Base-by-base conservation (phyloP, 179 eudicot species). In the Spinacia oleracea region DNA sequence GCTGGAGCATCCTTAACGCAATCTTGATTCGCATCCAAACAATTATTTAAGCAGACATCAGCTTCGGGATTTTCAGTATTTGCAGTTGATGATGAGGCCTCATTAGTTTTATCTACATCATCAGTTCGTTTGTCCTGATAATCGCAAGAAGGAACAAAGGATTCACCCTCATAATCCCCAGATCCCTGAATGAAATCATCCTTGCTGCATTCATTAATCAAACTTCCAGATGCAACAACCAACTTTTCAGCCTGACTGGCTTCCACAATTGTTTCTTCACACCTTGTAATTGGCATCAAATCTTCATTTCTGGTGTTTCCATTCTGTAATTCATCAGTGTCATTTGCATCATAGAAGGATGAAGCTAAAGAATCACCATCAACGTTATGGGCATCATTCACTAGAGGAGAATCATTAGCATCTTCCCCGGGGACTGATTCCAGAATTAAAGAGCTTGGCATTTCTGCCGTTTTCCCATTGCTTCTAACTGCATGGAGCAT, bases 261-360 rank as follows among this genome's bases (percentile, higher is more conserved):
- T 38, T 81, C 63, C 0, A 2, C 58, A 75, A 53, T 29, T 67
- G 18, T 31, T 59, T 73, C 77, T 60, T 53, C 77, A 73, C 29
- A 58, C 31, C 9, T 60, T 60, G 38, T 56, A 9, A 63, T 64
- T 75, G 76, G 70, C 56, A 67, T 56, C 10, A 62, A 27, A 50
- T 77, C 80, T 51, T 75, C 75, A 68, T 62, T 69, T 72, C 45
- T 65, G 66, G 45, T 43, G 68, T 70, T 66, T 38, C 62, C 67
- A 72, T 55, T 59, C 16, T 51, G 80, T 72, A 85, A 78, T 71
- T 86, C 83, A 79, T 59, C 53, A 45, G 23, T 75, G 65, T 65
- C 77, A 74, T 79, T 80, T 55, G 82, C 88, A 75, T 86, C 86
- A 79, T 59, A 74, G 45, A 62, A 80, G 25, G 81, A 43, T 77